These are phyloP conservation scores for Fragaria ananassa DNA, from an alignment of 306 rosid genomes.

Conservation along the genomic window DNA sequence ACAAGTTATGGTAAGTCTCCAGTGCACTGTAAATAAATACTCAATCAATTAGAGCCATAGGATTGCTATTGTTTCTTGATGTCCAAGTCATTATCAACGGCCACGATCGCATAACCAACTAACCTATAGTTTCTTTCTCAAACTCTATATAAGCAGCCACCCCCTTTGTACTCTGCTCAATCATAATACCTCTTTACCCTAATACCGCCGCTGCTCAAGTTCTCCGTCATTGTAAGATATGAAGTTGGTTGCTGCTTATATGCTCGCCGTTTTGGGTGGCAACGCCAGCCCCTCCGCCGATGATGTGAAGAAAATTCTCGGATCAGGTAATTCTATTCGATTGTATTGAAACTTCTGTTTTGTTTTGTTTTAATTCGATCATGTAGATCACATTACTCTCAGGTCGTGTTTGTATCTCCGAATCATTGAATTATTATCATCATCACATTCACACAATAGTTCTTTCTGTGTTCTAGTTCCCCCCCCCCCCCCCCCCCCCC, in stretches of 20 bases:
- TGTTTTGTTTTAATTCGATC: neutral
- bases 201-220: neutral
- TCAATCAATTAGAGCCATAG: neutral
- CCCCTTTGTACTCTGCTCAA: neutral
- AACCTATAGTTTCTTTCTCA: neutral
- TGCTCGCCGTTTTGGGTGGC: slow-evolving; percentile 61
- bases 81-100: neutral
- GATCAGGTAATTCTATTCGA: slow-evolving; percentile 11
- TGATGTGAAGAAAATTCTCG: slow-evolving; percentile 43
- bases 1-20: neutral
- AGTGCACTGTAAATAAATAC: neutral
- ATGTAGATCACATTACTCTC: neutral
- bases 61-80: neutral
- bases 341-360: neutral
- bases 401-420: neutral
- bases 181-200: neutral
- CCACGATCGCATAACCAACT: neutral
- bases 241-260: slow-evolving; percentile 63
- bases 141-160: neutral
- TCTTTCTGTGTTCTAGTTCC: too few relatives aligned
- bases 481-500: too few relatives aligned
- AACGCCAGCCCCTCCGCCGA: slow-evolving; percentile 39
- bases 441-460: neutral
- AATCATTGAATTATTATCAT: neutral
- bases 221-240: slow-evolving; percentile 13